Evolutionary conservation across 1,139 yeast genomes (phyloP).

Genomic region (Protomyces macrosporus): DNA sequence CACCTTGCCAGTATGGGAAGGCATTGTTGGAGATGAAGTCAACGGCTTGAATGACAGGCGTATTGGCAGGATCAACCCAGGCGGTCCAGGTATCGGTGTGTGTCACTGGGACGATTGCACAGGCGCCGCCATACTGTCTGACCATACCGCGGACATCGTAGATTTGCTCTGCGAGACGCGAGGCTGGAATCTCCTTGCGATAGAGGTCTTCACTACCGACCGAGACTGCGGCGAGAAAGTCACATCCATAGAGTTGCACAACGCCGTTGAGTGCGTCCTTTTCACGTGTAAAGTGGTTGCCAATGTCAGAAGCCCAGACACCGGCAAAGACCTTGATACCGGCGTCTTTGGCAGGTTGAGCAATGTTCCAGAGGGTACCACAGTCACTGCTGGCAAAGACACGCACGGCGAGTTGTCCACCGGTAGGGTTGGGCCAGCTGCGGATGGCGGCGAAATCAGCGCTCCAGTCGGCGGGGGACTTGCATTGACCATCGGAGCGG

Average conservation of each 20-base stretch:
- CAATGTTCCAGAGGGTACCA: slow-evolving; percentile 72
- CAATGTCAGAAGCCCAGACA: slow-evolving; percentile 83
- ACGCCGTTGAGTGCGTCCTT: slow-evolving; percentile 60
- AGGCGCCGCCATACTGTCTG: slow-evolving; percentile 10
- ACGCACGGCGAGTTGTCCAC: slow-evolving; percentile 57
- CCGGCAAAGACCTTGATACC: slow-evolving; percentile 77
- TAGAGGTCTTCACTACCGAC: slow-evolving; percentile 92
- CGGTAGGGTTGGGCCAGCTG: slow-evolving; percentile 46
- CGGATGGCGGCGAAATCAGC: slow-evolving; percentile 56
- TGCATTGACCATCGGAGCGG: slow-evolving; percentile 63
- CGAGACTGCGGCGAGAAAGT: slow-evolving; percentile 64
- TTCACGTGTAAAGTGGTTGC: slow-evolving; percentile 64
- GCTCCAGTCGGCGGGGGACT: slow-evolving; percentile 60
- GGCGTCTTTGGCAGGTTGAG: slow-evolving; percentile 62
- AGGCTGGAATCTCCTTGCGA: slow-evolving; percentile 72
- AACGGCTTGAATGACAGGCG: slow-evolving; percentile 67
- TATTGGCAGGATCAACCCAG: slow-evolving; percentile 68
- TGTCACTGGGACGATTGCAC: slow-evolving; percentile 3
- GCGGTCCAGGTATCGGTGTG: slow-evolving; percentile 90
- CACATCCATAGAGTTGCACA: slow-evolving; percentile 63
- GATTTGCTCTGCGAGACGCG: slow-evolving; percentile 23
- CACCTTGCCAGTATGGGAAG: slow-evolving; percentile 98
- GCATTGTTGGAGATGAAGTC: slow-evolving; percentile 89
- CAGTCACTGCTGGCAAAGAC: slow-evolving; percentile 85
- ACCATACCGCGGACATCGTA: slow-evolving; percentile 25